Conservation (phyloP, 1,284 basidiomycete genomes). For the Ustanciosporium gigantosporum region DNA sequence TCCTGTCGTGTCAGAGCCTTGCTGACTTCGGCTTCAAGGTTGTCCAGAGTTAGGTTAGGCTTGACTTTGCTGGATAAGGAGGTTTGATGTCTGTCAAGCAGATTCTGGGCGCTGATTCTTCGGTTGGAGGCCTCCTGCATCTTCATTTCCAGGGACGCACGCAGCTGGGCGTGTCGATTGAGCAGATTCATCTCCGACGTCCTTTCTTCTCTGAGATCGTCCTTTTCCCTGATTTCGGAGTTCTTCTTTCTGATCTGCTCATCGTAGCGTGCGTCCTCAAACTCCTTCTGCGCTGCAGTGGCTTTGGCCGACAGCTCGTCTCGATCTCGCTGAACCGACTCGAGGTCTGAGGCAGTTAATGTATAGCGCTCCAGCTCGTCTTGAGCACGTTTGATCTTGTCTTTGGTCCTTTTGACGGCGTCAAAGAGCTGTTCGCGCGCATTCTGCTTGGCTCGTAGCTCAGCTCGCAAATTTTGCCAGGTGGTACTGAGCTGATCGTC, state of each 20-base stretch:
- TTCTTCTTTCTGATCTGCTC: slow-evolving; percentile 70
- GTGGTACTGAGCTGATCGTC: slow-evolving; percentile 26
- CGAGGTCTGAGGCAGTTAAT: slow-evolving; percentile 31
- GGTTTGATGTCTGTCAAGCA: slow-evolving; percentile 64
- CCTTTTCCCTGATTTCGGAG: slow-evolving; percentile 68
- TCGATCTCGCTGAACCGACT: slow-evolving; percentile 28
- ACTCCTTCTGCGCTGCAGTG: slow-evolving; percentile 27
- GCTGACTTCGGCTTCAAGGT: slow-evolving; percentile 75
- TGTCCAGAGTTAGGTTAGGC: slow-evolving; percentile 68
- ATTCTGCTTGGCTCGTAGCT: slow-evolving; percentile 36
- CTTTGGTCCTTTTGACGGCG: slow-evolving; percentile 28
- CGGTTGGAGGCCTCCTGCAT: slow-evolving; percentile 17
- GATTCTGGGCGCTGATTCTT: slow-evolving; percentile 16
- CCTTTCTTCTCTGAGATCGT: slow-evolving; percentile 73
- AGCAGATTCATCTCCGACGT: slow-evolving; percentile 75
- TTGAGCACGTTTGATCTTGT: slow-evolving; percentile 39
- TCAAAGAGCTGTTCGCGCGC: slow-evolving; percentile 36
- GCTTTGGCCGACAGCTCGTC: slow-evolving; percentile 24
- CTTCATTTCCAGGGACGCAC: slow-evolving; percentile 80
- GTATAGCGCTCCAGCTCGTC: slow-evolving; percentile 41
- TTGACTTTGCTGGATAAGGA: slow-evolving; percentile 72
- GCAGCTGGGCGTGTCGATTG: slow-evolving; percentile 77
- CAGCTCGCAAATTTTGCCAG: slow-evolving; percentile 44
- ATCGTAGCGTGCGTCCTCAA: slow-evolving; percentile 67
- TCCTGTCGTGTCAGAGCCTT: slow-evolving; percentile 62